Base-by-base conservation (phyloP, 139 green algal species). In the Auxenochlorella pyrenoidosa region DNA sequence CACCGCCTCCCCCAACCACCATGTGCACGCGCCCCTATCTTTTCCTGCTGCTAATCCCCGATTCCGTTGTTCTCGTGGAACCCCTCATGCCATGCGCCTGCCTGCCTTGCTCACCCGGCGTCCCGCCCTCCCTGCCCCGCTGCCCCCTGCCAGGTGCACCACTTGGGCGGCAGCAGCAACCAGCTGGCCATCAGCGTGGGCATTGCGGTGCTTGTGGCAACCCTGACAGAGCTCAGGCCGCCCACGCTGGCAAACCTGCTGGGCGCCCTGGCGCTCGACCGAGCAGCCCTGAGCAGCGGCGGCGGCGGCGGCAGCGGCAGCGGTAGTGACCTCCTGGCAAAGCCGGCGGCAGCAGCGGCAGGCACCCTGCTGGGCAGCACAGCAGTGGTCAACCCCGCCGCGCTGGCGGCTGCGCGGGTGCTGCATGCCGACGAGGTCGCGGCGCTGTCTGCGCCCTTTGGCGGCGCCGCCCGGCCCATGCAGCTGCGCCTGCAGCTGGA, bases 201-300 rank as follows among this genome's bases (percentile, higher is more conserved):
- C 60, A 75, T 19, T 60, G 66, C 40, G 0, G 78, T 85, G 38
- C 73, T 90, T 21, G 16, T 86, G 2, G 77, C 43, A 2, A 83
- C 63, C 44, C 85, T 44, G 5, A 38, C 44, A 2, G 80, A 77
- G 58, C 59, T 90, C 38, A 43, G 24, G 65, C 70, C 66, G 40
- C 86, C 86, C 72, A 90, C 76, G 1, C 66, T 90, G 28, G 79
- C 79, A 1, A 87, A 87, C 79, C 75, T 90, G n/a, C n/a, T 90
- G 21, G 86, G 86, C 5, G 86, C 77, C 0, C 73, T 86, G 18
- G 51, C 79, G 1, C 18, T 86, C 6, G 80, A 85, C 80, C 59
- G 41, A 6, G 80, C 63, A 0, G 12, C 59, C 36, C 3, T n/a
- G 32, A 84, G 38, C 79, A 15, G 65, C 81, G 43, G 19, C 81